These are phyloP conservation scores for Phialocephala subalpina DNA, from an alignment of 2,329 filamentous ascomycete genomes.

Conservation along the genomic window DNA sequence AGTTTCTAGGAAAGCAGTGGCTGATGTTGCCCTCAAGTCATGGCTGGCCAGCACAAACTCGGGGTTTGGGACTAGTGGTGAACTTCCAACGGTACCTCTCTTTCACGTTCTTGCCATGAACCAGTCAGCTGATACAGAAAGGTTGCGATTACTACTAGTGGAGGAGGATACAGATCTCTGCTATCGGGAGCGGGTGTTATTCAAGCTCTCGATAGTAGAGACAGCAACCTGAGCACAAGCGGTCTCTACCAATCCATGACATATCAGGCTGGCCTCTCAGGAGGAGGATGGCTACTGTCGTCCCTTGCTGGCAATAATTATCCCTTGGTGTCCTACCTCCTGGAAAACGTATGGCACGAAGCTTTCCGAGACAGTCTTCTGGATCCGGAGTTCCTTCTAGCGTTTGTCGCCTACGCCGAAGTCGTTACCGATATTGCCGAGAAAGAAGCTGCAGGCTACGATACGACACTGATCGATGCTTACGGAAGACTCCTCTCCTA, in stretches of 20 bases:
- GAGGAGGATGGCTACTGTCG: constrained; percentile 54
- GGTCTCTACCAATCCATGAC: constrained; percentile 55
- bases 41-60: constrained; percentile 49
- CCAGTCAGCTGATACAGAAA: constrained; percentile 16
- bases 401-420: constrained; percentile 38
- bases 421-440: constrained; percentile 33
- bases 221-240: constrained; percentile 48
- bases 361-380: constrained; percentile 49
- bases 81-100: constrained; percentile 46
- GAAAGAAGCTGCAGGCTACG: constrained; percentile 42
- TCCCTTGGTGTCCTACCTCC: constrained; percentile 51
- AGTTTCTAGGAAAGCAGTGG: constrained; percentile 47
- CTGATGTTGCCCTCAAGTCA: constrained; percentile 47
- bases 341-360: constrained; percentile 49
- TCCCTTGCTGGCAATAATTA: constrained; percentile 55
- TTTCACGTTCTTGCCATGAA: background rate
- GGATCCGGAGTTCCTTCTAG: constrained; percentile 45
- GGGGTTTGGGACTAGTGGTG: constrained; percentile 43
- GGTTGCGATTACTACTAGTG: constrained; percentile 51
- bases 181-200: constrained; percentile 48
- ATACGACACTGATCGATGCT: constrained; percentile 37
- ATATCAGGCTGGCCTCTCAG: constrained; percentile 55
- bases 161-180: constrained; percentile 52
- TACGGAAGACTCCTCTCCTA: constrained; percentile 37
- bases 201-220: constrained; percentile 51